Percentiles rank a stretch among this genome's conserved stretches.
These are phyloP conservation scores for Apiospora saccharicola DNA, from an alignment of 2,329 filamentous ascomycete species.

Conservation along the genomic window DNA sequence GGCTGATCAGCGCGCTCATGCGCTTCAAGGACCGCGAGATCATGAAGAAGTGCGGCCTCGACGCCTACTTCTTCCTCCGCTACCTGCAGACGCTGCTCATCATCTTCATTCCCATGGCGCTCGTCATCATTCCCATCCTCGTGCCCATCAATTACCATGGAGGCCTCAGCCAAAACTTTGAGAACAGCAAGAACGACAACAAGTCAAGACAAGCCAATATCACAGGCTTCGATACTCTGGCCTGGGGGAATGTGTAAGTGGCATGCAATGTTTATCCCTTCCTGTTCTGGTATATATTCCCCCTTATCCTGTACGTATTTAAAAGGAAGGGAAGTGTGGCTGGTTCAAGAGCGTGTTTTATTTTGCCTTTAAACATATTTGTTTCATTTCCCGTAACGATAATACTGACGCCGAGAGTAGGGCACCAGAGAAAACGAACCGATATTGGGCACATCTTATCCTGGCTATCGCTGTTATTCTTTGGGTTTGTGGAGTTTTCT, in stretches of 20 bases:
- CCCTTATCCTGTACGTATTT: too few species aligned
- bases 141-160: conserved; percentile 83
- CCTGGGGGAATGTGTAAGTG: conserved; percentile 81
- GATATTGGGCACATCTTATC: conserved; percentile 86
- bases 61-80: conserved; percentile 89
- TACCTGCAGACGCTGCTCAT: conserved; percentile 84
- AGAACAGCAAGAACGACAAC: conserved; percentile 41
- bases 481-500: conserved; percentile 89
- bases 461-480: conserved; percentile 79
- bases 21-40: conserved; percentile 78
- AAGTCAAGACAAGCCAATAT: conserved; percentile 39
- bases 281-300: too few species aligned
- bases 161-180: conserved; percentile 67
- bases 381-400: background rate
- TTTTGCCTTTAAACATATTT: background rate
- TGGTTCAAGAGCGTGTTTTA: background rate
- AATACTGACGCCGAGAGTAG: background rate
- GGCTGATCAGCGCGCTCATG: conserved; percentile 66
- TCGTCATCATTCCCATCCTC: conserved; percentile 82
- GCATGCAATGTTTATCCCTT: background rate
- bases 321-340: too few species aligned
- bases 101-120: conserved; percentile 86
- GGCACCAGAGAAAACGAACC: conserved; percentile 62
- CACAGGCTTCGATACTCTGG: conserved; percentile 79
- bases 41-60: conserved; percentile 93